Base-by-base conservation (phyloP, 2,329 filamentous ascomycete genomes). In the Hypocrella siamensis region DNA sequence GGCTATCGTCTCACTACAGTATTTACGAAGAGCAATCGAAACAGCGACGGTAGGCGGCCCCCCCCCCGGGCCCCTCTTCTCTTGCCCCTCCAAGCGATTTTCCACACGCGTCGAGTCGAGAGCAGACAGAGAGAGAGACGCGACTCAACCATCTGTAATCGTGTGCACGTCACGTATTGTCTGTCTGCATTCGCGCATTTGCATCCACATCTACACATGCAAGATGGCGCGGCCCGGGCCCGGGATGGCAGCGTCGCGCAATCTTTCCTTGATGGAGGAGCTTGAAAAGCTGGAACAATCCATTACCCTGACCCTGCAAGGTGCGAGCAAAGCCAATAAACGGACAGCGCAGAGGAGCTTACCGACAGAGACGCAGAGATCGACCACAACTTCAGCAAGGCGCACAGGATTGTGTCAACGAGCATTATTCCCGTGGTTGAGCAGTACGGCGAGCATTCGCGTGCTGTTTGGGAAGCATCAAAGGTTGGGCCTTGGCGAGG, bases 301-400 rank as follows among this genome's bases (percentile, higher is more conserved):
- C 16, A 96, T 98, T 45, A 98, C 90, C 0, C 65, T 96, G 26
- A 96, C 88, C 0, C 65, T 98, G 16, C 90, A 96, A 76, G 84
- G 83, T 80, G 53, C 36, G 17, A 36, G 17, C 5, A 6, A 15
- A 21, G 8, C 11, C 28, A 30, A n/a, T n/a, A 9, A 11, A 11
- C 11, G 17, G 10, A 14, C 15, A n/a, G 25, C 9, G 9, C n/a
- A n/a, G 9, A 26, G 9, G 6, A 19, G 19, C 31, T 30, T 5
- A 33, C 19, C 25, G 16, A 5, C 26, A 10, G 10, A 16, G 25
- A n/a, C 25, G 6, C 46, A 92, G 90, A 98, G 63, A 98, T 98
- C 60, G 90, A 98, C 53, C 81, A 84, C 56, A 98, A 98, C 58
- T 98, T 98, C 54, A 94, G 83, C 60, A 84, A 83, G 49, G 86